A percentile compares a stretch with the other conserved stretches of the same genome.
phyloP scores from a whole-genome alignment of 108 stramenopile genomes.

The Stephanodiscus triporus region DNA sequence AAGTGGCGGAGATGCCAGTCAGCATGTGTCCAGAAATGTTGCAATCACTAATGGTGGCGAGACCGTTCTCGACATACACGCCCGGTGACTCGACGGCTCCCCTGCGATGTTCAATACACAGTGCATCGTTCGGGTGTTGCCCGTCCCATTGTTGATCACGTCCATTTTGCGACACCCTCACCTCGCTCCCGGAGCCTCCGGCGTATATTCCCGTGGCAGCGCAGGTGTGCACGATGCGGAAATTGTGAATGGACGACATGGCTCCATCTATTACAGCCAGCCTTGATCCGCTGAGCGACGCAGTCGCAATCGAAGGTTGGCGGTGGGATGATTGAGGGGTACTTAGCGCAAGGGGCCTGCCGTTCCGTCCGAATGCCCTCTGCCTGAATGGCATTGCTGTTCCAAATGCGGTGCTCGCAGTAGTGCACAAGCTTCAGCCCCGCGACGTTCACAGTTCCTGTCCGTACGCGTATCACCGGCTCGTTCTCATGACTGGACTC shows the following conservation, averaged over 20 bases:
- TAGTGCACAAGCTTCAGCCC: slow-evolving; percentile 65
- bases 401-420: slow-evolving; percentile 72
- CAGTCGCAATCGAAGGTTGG: slow-evolving; percentile 59
- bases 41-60: slow-evolving; percentile 66
- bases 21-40: slow-evolving; percentile 76
- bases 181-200: slow-evolving; percentile 66
- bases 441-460: slow-evolving; percentile 51
- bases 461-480: slow-evolving; percentile 67
- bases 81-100: slow-evolving; percentile 83
- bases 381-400: slow-evolving; percentile 87
- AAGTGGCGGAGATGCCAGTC: slow-evolving; percentile 79
- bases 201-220: slow-evolving; percentile 86
- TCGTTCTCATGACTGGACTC: slow-evolving; percentile 58
- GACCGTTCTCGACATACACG: slow-evolving; percentile 81
- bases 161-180: slow-evolving; percentile 58
- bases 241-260: slow-evolving; percentile 46
- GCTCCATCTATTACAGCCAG: slow-evolving; percentile 83
- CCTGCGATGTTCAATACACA: slow-evolving; percentile 22
- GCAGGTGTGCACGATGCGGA: slow-evolving; percentile 73
- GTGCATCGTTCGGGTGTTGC: slow-evolving; percentile 42
- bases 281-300: slow-evolving; percentile 67
- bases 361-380: slow-evolving; percentile 49
- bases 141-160: slow-evolving; percentile 74
- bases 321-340: slow-evolving; percentile 42
- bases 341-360: slow-evolving; percentile 31